Percentiles rank a stretch among this genome's conserved stretches.
phyloP scores from a whole-genome alignment of 1,284 basidiomycete genomes.

The Vanrija sp. region DNA sequence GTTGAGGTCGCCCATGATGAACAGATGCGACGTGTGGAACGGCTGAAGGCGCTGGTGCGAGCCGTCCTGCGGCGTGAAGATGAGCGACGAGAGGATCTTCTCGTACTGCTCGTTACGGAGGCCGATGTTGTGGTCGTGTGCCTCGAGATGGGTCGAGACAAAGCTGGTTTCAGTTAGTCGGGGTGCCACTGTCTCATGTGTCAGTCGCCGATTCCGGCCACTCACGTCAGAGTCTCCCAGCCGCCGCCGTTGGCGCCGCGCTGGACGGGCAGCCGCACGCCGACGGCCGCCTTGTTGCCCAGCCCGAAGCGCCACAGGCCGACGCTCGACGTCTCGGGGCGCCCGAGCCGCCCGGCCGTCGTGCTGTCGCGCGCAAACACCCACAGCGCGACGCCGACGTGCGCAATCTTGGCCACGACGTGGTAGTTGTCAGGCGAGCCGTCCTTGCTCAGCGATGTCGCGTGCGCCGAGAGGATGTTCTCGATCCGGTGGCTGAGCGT shows the following conservation, averaged over 20 bases:
- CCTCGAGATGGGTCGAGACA: slow-evolving; percentile 82
- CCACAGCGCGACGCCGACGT: slow-evolving; percentile 46
- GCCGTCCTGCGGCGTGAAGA: slow-evolving; percentile 63
- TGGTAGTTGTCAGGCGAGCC: slow-evolving; percentile 31
- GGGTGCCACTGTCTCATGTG: not conserved
- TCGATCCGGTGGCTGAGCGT: slow-evolving; percentile 40
- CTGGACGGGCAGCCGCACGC: slow-evolving; percentile 70
- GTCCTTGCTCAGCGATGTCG: slow-evolving; percentile 29
- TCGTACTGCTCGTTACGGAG: slow-evolving; percentile 75
- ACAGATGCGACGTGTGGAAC: slow-evolving; percentile 75
- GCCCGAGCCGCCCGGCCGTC: slow-evolving; percentile 29
- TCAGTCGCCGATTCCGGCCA: slow-evolving; percentile 17
- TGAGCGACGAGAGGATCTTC: slow-evolving; percentile 69
- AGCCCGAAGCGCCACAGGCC: slow-evolving; percentile 56
- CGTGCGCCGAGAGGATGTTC: slow-evolving; percentile 42
- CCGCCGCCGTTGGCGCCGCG: slow-evolving; percentile 54
- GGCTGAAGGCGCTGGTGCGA: slow-evolving; percentile 57
- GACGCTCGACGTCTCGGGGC: slow-evolving; percentile 24
- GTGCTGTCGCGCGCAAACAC: slow-evolving; percentile 44
- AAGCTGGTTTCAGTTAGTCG: slow-evolving; percentile 59
- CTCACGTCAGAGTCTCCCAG: slow-evolving; percentile 77
- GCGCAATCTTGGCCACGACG: slow-evolving; percentile 36
- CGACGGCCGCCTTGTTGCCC: slow-evolving; percentile 96
- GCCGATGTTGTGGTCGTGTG: slow-evolving; percentile 69
- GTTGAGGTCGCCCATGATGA: slow-evolving; percentile 85